These are phyloP conservation scores for Mikania micrantha DNA, from an alignment of 129 eudicot genomes.

Conservation along the genomic window DNA sequence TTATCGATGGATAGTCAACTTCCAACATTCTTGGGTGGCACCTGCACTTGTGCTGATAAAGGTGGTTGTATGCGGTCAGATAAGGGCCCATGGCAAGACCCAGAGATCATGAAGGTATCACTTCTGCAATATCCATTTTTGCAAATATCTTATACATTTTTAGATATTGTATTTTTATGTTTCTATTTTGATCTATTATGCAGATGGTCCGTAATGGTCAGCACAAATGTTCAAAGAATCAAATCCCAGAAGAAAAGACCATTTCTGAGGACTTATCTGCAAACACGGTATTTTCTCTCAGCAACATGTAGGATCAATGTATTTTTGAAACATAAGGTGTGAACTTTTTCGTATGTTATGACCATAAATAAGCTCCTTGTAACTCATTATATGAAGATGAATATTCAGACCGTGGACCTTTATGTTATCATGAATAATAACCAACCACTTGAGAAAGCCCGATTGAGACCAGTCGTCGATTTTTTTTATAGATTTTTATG, in stretches of 20 bases:
- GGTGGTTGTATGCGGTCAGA: constrained; percentile 93
- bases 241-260: constrained; percentile 54
- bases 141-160: neutral
- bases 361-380: neutral
- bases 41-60: constrained; percentile 75
- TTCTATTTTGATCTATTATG: neutral
- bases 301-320: neutral
- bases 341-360: neutral
- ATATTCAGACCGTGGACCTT: neutral
- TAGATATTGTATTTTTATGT: neutral
- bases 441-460: neutral
- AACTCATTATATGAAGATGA: neutral
- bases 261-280: constrained; percentile 55
- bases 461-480: neutral
- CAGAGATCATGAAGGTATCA: constrained; percentile 78
- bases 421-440: neutral
- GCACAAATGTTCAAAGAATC: constrained; percentile 53
- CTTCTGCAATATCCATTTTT: neutral
- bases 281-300: constrained; percentile 14
- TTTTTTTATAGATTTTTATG: neutral
- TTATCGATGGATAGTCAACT: constrained; percentile 56
- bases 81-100: constrained; percentile 96
- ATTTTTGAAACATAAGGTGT: neutral
- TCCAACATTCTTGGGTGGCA: constrained; percentile 93
- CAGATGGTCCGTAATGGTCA: constrained; percentile 91